Conservation (phyloP, 495 filamentous ascomycete genomes). For the Daldinia bambusicola region DNA sequence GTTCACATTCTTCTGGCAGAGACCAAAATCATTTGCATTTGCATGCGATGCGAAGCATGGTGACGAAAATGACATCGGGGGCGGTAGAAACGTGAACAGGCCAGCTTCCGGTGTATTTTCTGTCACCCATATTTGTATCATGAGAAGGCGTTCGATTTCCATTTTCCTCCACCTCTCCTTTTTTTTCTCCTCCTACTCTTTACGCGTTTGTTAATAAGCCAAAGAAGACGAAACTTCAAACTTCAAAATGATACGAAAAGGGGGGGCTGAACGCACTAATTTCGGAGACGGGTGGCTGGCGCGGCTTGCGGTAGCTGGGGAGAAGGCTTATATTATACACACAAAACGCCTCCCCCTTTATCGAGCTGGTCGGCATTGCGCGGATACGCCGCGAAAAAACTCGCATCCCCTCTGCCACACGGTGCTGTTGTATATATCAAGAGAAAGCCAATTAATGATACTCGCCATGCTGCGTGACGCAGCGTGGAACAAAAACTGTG, state of each 20-base stretch:
- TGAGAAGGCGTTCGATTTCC: slow-evolving; percentile 35
- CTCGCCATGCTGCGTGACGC: slow-evolving; percentile 17
- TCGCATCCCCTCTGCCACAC: slow-evolving; percentile 22
- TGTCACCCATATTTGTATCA: slow-evolving; percentile 27
- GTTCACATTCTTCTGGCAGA: slow-evolving; percentile 32
- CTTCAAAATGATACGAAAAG: slow-evolving; percentile 10
- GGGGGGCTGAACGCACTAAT: slow-evolving; percentile 12
- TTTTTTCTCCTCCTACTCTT: slow-evolving; percentile 4
- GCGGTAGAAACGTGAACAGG: background rate
- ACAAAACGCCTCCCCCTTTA: background rate
- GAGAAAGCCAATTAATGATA: slow-evolving; percentile 37
- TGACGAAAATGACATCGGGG: slow-evolving; percentile 11
- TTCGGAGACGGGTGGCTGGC: slow-evolving; percentile 19
- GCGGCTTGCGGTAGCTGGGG: background rate
- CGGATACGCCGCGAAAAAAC: background rate
- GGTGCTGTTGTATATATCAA: slow-evolving; percentile 41
- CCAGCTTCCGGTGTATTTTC: slow-evolving; percentile 6
- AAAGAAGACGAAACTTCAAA: slow-evolving; percentile 15
- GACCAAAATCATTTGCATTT: slow-evolving; percentile 43
- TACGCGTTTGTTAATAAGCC: slow-evolving; percentile 33
- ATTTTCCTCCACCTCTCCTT: background rate
- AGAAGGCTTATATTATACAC: slow-evolving; percentile 5
- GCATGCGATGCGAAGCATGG: slow-evolving; percentile 34
- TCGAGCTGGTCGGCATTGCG: background rate
- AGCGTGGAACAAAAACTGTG: slow-evolving; percentile 14